These are phyloP conservation scores for Jaltomata sinuosa DNA, from an alignment of 257 asterid species.

Conservation along the genomic window DNA sequence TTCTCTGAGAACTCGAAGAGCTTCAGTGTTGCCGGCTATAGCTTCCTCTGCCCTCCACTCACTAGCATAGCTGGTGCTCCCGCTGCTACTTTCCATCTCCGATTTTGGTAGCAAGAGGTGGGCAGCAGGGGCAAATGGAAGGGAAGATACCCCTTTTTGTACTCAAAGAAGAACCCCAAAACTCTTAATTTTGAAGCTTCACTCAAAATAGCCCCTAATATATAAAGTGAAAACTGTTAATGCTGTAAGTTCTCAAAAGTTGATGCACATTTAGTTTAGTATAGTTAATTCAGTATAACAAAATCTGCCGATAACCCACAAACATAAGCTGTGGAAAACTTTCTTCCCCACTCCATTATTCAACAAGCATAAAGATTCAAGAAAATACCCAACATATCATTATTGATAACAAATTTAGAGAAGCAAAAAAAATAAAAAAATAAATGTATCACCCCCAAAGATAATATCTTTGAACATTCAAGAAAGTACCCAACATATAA, in stretches of 20 bases:
- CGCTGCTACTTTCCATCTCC: constrained; percentile 24
- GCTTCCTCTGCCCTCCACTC: constrained; percentile 68
- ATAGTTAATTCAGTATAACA: background rate
- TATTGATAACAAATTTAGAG: background rate
- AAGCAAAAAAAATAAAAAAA: too few relatives aligned
- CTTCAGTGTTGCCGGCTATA: constrained; percentile 64
- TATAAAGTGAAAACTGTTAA: background rate
- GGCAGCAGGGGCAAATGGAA: too few relatives aligned
- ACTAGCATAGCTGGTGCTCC: constrained; percentile 5
- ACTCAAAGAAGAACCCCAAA: background rate
- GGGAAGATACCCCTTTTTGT: background rate
- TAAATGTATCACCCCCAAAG: too few relatives aligned
- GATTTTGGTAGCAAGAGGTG: too few relatives aligned
- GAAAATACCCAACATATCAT: background rate
- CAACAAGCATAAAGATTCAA: background rate
- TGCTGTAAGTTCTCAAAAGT: background rate
- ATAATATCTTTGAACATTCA: background rate
- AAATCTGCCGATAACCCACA: background rate
- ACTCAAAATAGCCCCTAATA: background rate
- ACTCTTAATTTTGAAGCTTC: background rate
- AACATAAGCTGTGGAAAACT: background rate
- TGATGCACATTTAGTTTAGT: background rate
- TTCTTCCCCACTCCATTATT: background rate
- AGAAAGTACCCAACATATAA: background rate
- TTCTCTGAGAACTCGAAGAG: constrained; percentile 63